Conservation (phyloP, 495 filamentous ascomycete species). For the Bathelium albidoporum region DNA sequence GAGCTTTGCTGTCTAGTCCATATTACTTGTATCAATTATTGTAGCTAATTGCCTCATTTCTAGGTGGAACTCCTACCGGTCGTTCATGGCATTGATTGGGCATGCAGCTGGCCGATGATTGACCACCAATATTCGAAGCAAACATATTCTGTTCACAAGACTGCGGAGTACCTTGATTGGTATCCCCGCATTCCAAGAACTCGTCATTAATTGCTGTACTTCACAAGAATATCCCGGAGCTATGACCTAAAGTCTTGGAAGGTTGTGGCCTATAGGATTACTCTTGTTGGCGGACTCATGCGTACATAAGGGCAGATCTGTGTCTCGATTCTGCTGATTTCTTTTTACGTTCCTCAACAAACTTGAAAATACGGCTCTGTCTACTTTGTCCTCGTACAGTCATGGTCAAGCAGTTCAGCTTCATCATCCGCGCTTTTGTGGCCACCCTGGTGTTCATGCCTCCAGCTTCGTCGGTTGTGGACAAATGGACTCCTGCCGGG, state of each 20-base stretch:
- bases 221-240: neutral
- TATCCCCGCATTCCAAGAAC: neutral
- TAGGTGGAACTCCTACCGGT: neutral
- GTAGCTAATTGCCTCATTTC: neutral
- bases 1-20: neutral
- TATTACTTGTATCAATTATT: neutral
- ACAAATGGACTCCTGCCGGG: neutral
- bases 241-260: neutral
- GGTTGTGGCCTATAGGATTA: neutral
- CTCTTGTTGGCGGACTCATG: neutral
- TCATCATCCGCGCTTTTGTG: neutral
- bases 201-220: neutral
- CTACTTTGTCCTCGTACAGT: neutral
- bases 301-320: neutral
- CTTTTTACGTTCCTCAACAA: neutral
- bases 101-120: neutral
- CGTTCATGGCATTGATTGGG: neutral
- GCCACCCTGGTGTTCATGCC: neutral
- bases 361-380: neutral
- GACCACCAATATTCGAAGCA: neutral
- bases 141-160: neutral
- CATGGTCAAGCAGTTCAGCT: neutral
- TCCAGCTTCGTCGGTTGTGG: neutral
- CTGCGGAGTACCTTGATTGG: neutral
- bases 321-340: neutral